Conservation (phyloP, 257 asterid genomes). For the Cynanchum wilfordii region DNA sequence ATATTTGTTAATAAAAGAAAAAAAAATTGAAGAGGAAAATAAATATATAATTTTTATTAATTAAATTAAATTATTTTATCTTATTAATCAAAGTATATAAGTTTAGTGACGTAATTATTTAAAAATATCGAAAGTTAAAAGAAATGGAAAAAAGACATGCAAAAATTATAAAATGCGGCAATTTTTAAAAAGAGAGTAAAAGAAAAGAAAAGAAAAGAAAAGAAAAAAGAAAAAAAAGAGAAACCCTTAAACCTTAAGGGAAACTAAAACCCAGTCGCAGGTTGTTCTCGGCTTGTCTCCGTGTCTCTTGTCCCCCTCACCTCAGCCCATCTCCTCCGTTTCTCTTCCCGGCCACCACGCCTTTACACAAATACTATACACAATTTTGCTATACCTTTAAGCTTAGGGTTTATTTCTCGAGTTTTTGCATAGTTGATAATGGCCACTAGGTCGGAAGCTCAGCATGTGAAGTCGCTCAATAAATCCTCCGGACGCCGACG, state of each 20-base stretch:
- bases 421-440: slow-evolving; percentile 19
- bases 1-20: no score
- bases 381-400: background rate
- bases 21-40: no score
- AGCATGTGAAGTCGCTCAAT: slow-evolving; percentile 73
- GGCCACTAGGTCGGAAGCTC: slow-evolving; percentile 67
- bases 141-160: no score
- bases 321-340: background rate
- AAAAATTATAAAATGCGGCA: no score
- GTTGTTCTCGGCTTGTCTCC: background rate
- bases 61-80: no score
- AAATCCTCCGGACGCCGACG: slow-evolving; percentile 58
- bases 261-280: background rate
- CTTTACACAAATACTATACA: background rate
- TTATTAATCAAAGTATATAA: no score
- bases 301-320: background rate
- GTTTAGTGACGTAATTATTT: no score
- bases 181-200: no score
- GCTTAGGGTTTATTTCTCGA: background rate
- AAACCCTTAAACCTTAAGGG: background rate
- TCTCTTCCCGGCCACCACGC: background rate
- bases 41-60: no score
- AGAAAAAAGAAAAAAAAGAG: no score
- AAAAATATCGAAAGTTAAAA: no score
- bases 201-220: no score